Conservation (phyloP, 2,329 filamentous ascomycete genomes). For the Tolypocladium ovalisporum region DNA sequence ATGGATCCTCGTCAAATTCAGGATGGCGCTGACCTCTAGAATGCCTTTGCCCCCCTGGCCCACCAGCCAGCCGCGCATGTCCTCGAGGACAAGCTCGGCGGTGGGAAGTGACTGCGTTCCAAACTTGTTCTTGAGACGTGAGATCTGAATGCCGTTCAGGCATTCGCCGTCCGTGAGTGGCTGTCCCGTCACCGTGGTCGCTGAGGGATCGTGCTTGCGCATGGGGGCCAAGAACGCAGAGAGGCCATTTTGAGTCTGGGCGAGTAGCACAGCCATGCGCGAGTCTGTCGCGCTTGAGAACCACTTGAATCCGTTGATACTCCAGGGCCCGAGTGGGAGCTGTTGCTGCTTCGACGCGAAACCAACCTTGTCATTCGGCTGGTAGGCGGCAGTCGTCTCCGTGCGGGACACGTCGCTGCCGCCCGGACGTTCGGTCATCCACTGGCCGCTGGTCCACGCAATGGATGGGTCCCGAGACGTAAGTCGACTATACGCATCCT, state of each 20-base stretch:
- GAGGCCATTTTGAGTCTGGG: slow-evolving; percentile 40
- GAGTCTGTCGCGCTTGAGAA: slow-evolving; percentile 19
- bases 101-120: slow-evolving; percentile 62
- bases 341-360: slow-evolving; percentile 9
- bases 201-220: slow-evolving; percentile 27
- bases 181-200: slow-evolving; percentile 16
- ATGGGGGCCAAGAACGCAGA: slow-evolving; percentile 57
- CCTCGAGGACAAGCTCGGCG: slow-evolving; percentile 56
- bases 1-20: slow-evolving; percentile 56
- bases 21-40: slow-evolving; percentile 54
- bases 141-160: slow-evolving; percentile 58
- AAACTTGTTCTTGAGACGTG: slow-evolving; percentile 61
- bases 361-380: slow-evolving; percentile 6
- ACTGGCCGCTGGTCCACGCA: slow-evolving; percentile 64
- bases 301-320: slow-evolving; percentile 58
- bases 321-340: slow-evolving; percentile 42
- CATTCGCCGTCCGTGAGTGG: slow-evolving; percentile 21
- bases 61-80: slow-evolving; percentile 55
- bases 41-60: slow-evolving; percentile 57
- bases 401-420: slow-evolving; percentile 60
- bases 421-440: slow-evolving; percentile 65
- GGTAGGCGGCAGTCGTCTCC: slow-evolving; percentile 45
- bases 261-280: slow-evolving; percentile 49
- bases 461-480: slow-evolving; percentile 34
- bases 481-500: slow-evolving; percentile 41